Percentiles rank a stretch among this genome's conserved stretches.
These are phyloP conservation scores for Mucor mucedo DNA, from an alignment of 371 early-diverging fungal genomes.

Conservation along the genomic window DNA sequence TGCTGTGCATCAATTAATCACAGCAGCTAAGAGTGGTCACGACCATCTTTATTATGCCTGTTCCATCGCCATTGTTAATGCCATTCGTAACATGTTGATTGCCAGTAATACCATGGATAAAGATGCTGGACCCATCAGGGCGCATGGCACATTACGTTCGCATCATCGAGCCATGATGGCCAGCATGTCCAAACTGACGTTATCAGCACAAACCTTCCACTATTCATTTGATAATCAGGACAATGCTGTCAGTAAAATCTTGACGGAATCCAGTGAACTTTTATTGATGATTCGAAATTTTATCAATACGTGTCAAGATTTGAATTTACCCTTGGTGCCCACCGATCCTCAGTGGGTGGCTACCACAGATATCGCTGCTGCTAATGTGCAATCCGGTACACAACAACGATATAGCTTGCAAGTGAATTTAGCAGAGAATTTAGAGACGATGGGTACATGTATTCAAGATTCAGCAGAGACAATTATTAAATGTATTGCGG, in stretches of 20 bases:
- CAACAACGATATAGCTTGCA: slow-evolving; percentile 21
- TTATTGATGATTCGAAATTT: slow-evolving; percentile 34
- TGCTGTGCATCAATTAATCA: slow-evolving; percentile 71
- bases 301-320: slow-evolving; percentile 36
- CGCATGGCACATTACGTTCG: slow-evolving; percentile 65
- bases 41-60: slow-evolving; percentile 52
- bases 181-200: slow-evolving; percentile 76
- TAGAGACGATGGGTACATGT: slow-evolving; percentile 29
- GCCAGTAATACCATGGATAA: slow-evolving; percentile 74
- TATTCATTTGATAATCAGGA: slow-evolving; percentile 44
- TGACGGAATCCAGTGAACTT: slow-evolving; percentile 35
- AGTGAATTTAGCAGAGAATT: slow-evolving; percentile 26
- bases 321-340: slow-evolving; percentile 22
- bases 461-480: slow-evolving; percentile 38
- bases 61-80: slow-evolving; percentile 67
- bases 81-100: slow-evolving; percentile 85
- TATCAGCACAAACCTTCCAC: slow-evolving; percentile 47
- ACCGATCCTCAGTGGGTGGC: slow-evolving; percentile 24
- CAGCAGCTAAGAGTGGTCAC: slow-evolving; percentile 60
- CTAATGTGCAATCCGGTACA: background rate
- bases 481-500: slow-evolving; percentile 29
- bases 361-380: background rate
- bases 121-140: slow-evolving; percentile 61
- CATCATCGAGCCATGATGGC: slow-evolving; percentile 82
- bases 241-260: slow-evolving; percentile 50